Evolutionary conservation across 2,329 filamentous ascomycete species (phyloP), one percentile per base, ranked within the genome.

Genomic region (Colletotrichum sp.): DNA sequence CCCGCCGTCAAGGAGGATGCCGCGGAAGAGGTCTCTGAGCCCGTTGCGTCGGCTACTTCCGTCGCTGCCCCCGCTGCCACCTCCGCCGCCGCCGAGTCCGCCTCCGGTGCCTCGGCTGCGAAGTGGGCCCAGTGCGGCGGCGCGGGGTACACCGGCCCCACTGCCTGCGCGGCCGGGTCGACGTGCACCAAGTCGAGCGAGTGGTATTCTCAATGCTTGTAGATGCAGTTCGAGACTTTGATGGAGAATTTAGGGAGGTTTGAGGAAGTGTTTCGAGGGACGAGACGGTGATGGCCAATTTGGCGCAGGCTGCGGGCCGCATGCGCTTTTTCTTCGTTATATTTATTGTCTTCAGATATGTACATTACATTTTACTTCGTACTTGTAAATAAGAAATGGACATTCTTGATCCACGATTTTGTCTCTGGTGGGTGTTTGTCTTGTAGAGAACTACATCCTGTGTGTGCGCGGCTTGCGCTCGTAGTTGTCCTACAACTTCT

Each of bases 151-250:
- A 82, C 65, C 27, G 86, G 86, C 16, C 80, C 84, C 61, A 86
- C 80, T 3, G 77, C 74, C 4, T 88, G 86, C 78, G 81, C 77
- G 34, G 78, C 80, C 34, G 82, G 82, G 12, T 82, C 71, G 44
- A 85, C 80, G 25, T 88, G 86, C 82, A 81, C 78, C 34, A 82
- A 81, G 69, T 49, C 80, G 64, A 88, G 87, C 79, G 81, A 83
- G 70, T 88, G 79, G 78, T 88, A 87, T 81, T 84, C 73, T 32
- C 86, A 88, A 80, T 88, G 86, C 79, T 74, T 86, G 77, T 87
- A 81, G 32, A 59, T 49, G 44, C 44, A 8, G 6, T 4, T 2
- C 4, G 44, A n/a, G n/a, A 22, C 2, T 13, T 22, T 13, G n/a
- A n/a, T n/a, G 8, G 39, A 44, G 16, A 11, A 44, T 6, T 5